Percentiles rank a stretch among this genome's conserved stretches.
These are phyloP conservation scores for Sporothrix variecibatus DNA, from an alignment of 2,329 filamentous ascomycete genomes.

Conservation along the genomic window DNA sequence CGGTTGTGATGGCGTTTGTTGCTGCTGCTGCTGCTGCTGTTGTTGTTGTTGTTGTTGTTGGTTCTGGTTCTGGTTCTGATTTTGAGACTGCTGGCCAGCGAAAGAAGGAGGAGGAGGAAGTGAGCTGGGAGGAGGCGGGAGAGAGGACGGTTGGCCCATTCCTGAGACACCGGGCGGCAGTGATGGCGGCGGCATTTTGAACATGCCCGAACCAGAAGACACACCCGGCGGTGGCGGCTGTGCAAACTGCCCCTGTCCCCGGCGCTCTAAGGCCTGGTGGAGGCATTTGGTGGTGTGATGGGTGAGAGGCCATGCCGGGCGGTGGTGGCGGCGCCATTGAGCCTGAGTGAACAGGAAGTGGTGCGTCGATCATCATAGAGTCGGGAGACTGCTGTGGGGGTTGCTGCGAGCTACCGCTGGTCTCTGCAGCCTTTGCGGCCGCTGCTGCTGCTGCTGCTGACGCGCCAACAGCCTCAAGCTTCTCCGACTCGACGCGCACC, in stretches of 20 bases:
- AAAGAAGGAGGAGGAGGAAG: slow-evolving; percentile 6
- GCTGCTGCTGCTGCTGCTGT: not conserved
- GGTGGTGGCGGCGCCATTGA: slow-evolving; percentile 22
- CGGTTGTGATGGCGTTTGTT: not conserved
- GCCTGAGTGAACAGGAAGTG: not conserved
- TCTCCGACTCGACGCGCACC: slow-evolving; percentile 86
- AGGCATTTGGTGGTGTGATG: not conserved
- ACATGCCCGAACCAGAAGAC: not conserved
- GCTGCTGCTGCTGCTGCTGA: slow-evolving; percentile 27
- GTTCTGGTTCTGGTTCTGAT: not conserved
- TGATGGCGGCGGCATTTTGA: slow-evolving; percentile 16
- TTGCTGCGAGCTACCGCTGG: not conserved
- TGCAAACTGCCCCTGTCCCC: slow-evolving; percentile 1
- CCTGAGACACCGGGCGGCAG: slow-evolving; percentile 12
- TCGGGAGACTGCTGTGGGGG: slow-evolving; percentile 12
- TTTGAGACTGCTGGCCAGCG: not conserved
- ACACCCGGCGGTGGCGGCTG: slow-evolving; percentile 21
- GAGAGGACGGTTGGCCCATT: not conserved
- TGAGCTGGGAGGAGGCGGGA: not conserved
- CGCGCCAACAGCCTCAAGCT: slow-evolving; percentile 31
- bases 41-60: not conserved
- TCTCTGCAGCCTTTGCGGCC: slow-evolving; percentile 11
- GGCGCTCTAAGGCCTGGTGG: not conserved
- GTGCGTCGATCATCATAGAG: slow-evolving; percentile 29
- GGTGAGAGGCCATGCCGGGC: slow-evolving; percentile 16